Base-by-base conservation (phyloP, 495 filamentous ascomycete genomes). In the Tuber brumale region DNA sequence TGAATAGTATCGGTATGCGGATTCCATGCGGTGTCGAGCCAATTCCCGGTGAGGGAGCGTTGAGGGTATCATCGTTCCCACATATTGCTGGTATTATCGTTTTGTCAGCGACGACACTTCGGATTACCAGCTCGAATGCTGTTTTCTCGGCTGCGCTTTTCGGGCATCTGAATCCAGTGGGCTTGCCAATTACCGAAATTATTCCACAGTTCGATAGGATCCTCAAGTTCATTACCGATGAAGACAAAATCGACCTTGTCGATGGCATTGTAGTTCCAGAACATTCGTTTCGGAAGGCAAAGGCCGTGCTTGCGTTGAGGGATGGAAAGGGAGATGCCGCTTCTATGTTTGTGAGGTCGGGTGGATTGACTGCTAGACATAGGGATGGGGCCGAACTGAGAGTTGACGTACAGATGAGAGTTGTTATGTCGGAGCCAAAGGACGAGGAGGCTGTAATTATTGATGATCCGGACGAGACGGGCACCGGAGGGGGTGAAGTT, bases 241-340 rank as follows among this genome's bases (percentile, higher is more conserved):
- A 97, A 81, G 95, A 98, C 78, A 89, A 92, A 66, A 87, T 97
- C 71, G 86, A 87, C 37, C 87, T 97, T 31, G 88, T 91, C 23
- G 96, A 99, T 83, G 96, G 95, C n/a, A 94, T 98, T 73, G 94
- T 99, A 43, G 91, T 99, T 72, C 96, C 95, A 8, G 95, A 99
- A 84, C 93, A 97, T 83, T 95, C 92, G 76, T 98, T 98, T 84
- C 90, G 96, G 51, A 91, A 94, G 72, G 96, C 95, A 21, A 88
- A 93, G 77, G 93, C 92, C 1, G 87, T 96, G 70, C 88, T 97
- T 23, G 91, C 93, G 8, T 85, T 97, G 70, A 89, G 92, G 71
- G 92, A 97, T 79, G 93, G 91, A 31, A 92, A 90, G 61, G 89
- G 90, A 44, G 89, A 92, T 81, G 92, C 93, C 12, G 91, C 93